These are phyloP conservation scores for Blastocystis sp. DNA, from an alignment of 352 stramenopile species.

Conservation along the genomic window DNA sequence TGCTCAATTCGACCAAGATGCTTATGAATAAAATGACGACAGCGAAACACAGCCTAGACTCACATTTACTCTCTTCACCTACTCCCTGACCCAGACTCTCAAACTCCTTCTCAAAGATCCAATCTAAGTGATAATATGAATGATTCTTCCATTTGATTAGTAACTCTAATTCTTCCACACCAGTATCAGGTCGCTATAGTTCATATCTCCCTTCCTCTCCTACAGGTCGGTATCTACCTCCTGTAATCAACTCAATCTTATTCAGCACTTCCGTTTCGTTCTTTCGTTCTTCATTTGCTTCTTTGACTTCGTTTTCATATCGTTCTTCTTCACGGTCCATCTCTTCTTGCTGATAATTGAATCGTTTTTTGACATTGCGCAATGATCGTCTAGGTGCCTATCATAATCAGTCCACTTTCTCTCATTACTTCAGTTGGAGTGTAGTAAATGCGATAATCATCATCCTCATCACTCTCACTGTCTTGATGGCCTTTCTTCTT, in stretches of 20 bases:
- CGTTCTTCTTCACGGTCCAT: conserved; percentile 47
- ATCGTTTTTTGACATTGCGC: conserved; percentile 12
- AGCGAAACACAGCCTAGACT: conserved; percentile 49
- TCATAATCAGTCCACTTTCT: neutral
- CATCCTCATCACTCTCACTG: conserved; percentile 49
- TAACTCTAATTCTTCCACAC: conserved; percentile 77
- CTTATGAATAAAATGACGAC: conserved; percentile 74
- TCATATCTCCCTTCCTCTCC: neutral
- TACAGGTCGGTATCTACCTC: conserved; percentile 27
- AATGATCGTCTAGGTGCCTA: conserved; percentile 4
- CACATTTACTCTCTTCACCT: neutral
- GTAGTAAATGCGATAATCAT: conserved; percentile 52
- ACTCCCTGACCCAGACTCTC: conserved; percentile 55
- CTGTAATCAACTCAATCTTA: conserved; percentile 43
- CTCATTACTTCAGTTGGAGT: neutral
- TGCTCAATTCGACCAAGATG: conserved; percentile 79
- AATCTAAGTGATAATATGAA: conserved; percentile 83
- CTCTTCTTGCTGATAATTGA: conserved; percentile 45
- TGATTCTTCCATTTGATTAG: conserved; percentile 86
- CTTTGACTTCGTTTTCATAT: conserved; percentile 47
- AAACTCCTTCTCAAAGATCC: conserved; percentile 78
- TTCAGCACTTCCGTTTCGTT: conserved; percentile 56
- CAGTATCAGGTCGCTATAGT: conserved; percentile 71
- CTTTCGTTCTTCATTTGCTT: conserved; percentile 51
- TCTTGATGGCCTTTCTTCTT: neutral